Evolutionary conservation across 1,139 yeast species (phyloP).

Genomic region (Geotrichum phurueaensis): DNA sequence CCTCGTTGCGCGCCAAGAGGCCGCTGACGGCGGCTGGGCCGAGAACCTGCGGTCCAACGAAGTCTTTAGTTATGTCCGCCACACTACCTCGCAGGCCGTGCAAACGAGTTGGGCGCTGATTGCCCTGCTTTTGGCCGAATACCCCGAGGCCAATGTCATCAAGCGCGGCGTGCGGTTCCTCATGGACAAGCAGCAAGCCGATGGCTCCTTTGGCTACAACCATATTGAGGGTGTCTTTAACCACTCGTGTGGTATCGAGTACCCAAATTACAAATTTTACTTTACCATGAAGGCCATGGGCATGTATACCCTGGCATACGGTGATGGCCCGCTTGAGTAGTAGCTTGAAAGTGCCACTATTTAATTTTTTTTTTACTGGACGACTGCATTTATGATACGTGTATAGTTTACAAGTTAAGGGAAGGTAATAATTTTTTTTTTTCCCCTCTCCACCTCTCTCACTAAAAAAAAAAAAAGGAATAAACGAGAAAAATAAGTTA

Average conservation of each 20-base stretch:
- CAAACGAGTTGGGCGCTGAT: constrained; percentile 93
- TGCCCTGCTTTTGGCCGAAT: constrained; percentile 72
- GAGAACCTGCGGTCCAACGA: constrained; percentile 67
- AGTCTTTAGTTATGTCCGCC: constrained; percentile 67
- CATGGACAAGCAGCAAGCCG: constrained; percentile 58
- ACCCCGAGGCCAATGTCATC: constrained; percentile 64
- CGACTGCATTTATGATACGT: too few species aligned
- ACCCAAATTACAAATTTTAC: constrained; percentile 85
- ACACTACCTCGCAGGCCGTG: constrained; percentile 62
- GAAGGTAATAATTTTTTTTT: neutral
- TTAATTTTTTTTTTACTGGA: neutral
- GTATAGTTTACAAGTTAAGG: too few species aligned
- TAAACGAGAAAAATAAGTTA: neutral
- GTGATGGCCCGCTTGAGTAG: constrained; percentile 15
- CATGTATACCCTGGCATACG: constrained; percentile 43
- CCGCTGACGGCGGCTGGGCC: constrained; percentile 92
- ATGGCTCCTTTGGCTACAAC: constrained; percentile 86
- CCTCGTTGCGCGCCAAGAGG: constrained; percentile 63
- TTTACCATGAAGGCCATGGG: constrained; percentile 94
- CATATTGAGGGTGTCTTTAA: constrained; percentile 94
- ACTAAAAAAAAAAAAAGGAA: neutral
- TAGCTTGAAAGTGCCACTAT: neutral
- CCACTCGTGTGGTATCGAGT: constrained; percentile 88
- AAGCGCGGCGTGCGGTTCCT: constrained; percentile 58
- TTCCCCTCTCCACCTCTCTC: neutral